A percentile compares a stretch with the other conserved stretches of the same genome.
Conservation (phyloP, 495 filamentous ascomycete genomes). For the Cudoniella acicularis region DNA sequence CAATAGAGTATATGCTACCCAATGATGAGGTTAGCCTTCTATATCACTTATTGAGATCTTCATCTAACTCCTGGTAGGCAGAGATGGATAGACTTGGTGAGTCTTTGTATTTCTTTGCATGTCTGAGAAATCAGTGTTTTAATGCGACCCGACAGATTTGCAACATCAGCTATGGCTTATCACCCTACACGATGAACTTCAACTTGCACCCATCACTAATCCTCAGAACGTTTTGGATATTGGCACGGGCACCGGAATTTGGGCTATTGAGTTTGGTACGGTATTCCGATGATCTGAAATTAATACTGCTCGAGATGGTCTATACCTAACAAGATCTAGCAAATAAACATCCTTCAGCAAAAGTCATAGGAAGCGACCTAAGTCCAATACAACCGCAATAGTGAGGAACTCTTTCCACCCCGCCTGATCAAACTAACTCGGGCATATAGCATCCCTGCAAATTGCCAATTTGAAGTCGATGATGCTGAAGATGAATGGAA, state of each 20-base stretch:
- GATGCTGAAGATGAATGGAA: conserved; percentile 54
- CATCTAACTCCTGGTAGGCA: not conserved
- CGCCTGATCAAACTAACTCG: not conserved
- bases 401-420: not conserved
- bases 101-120: not conserved
- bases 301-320: not conserved
- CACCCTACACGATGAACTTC: conserved; percentile 38
- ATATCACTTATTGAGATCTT: not conserved
- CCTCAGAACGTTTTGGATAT: conserved; percentile 11
- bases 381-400: conserved; percentile 45
- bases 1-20: conserved; percentile 34
- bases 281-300: not conserved
- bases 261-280: conserved; percentile 12
- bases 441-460: conserved; percentile 39
- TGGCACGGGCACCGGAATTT: conserved; percentile 5
- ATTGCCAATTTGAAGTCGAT: conserved; percentile 49
- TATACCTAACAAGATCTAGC: conserved; percentile 9
- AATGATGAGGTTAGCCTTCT: conserved; percentile 31
- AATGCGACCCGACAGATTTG: conserved; percentile 33
- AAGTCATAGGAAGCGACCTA: conserved; percentile 42
- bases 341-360: conserved; percentile 24
- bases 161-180: conserved; percentile 43
- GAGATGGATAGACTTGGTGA: conserved; percentile 10
- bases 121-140: not conserved
- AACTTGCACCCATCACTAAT: conserved; percentile 38